Evolutionary conservation across 495 filamentous ascomycete species (phyloP), one percentile per base, ranked within the genome.

Genomic region (Halenospora varia): DNA sequence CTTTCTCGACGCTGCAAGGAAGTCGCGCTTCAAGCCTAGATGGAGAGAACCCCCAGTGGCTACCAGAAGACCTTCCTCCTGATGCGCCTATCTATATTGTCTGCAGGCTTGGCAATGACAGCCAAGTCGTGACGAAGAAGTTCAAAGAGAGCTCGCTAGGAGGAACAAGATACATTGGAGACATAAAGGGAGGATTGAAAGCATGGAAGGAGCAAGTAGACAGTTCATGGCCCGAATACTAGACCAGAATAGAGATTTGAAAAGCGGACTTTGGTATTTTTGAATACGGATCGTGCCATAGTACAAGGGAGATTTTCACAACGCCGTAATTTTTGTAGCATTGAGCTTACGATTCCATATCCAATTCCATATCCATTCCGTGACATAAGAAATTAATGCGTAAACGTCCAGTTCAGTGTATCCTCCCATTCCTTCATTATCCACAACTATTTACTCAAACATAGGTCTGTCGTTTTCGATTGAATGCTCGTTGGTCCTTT

Each of bases 401-500:
- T 40, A 15, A 40, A 40, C 19, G 19, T 13, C 18, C 10, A 11
- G 44, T 47, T 18, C 18, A 18, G 19, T 19, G 19, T 6, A 10
- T 47, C 18, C 44, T 8, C 19, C 44, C 44, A 6, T 20, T 9
- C 10, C 6, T 19, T 8, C 44, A 6, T 47, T 8, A 47, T 10
- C 19, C 8, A 8, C 8, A 4, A 23, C 24, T 10, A 10, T 22
- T 15, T 17, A n/a, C 10, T 48, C 39, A 60, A 18, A 64, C 76
- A 62, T 82, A 89, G 61, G 74, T 85, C 49, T 82, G 80, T 66
- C 88, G 85, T 81, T 96, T 97, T 74, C 86, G 84, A 75, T 96
- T 96, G 72, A 94, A 98, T n/a, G 92, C 91, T 48, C 92, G 73
- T 78, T 97, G 95, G 70, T 98, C 94, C 77, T 93, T 96, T 68